Evolutionary conservation across 257 asterid genomes (phyloP).

Genomic region (Echium plantagineum): DNA sequence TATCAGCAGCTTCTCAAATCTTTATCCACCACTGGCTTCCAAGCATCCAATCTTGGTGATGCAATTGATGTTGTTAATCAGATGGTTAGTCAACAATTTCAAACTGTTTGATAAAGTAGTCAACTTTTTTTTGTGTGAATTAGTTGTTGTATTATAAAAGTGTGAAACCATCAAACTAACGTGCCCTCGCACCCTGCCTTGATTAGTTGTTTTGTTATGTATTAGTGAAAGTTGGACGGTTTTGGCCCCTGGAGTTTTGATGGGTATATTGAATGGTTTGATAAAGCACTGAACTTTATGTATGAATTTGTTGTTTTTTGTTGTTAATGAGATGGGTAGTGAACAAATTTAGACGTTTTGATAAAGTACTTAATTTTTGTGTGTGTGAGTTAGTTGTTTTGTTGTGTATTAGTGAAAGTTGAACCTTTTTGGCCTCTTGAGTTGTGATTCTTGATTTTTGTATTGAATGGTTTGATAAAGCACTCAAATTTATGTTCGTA

Average conservation of each 20-base stretch:
- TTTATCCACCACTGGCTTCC: conserved; percentile 73
- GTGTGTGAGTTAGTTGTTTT: background rate
- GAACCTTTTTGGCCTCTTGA: background rate
- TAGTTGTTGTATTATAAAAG: too few species aligned
- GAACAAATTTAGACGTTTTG: too few species aligned
- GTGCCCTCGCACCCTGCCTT: too few species aligned
- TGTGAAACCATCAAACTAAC: too few species aligned
- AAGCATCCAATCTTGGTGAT: conserved; percentile 91
- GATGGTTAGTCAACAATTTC: conserved; percentile 37
- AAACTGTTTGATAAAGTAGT: background rate
- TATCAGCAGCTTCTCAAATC: conserved; percentile 57
- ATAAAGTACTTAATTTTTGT: too few species aligned
- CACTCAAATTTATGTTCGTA: too few species aligned
- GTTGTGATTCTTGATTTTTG: too few species aligned
- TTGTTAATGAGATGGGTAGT: too few species aligned
- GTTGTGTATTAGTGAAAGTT: background rate
- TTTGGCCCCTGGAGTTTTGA: background rate
- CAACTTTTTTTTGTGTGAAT: background rate
- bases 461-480: too few species aligned
- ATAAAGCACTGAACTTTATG: background rate
- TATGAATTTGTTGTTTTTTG: background rate
- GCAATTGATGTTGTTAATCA: conserved; percentile 70
- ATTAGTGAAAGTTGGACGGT: background rate
- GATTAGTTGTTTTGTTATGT: background rate
- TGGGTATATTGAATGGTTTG: background rate